Evolutionary conservation across 2,329 filamentous ascomycete genomes (phyloP).

Genomic region (Botrytis medusae): DNA sequence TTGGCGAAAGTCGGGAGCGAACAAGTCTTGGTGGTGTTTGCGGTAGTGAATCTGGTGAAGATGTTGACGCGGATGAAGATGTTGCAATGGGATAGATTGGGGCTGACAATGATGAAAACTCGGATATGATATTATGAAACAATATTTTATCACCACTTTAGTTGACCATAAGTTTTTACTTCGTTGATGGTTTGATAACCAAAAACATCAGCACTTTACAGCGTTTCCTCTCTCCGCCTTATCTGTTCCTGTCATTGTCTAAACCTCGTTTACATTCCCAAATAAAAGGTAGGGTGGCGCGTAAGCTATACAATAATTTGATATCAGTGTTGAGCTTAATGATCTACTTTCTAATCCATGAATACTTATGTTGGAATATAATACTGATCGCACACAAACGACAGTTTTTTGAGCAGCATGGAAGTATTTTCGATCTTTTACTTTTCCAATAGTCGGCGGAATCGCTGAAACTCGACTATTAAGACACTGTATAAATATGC

Average conservation of each 20-base stretch:
- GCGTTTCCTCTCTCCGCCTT: no score
- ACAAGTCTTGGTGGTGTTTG: not conserved
- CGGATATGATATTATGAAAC: not conserved
- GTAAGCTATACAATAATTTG: no score
- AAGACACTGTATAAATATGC: no score
- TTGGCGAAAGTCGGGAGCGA: not conserved
- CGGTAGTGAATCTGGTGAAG: not conserved
- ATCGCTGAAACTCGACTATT: not conserved
- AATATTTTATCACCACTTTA: not conserved
- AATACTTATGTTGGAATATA: no score
- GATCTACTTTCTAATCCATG: not conserved
- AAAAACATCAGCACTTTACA: no score
- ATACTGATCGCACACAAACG: not conserved
- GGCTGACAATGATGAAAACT: not conserved
- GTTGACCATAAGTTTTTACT: not conserved
- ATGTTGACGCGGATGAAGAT: not conserved
- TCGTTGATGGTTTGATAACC: no score
- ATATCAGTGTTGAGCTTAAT: not conserved
- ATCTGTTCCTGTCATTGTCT: no score
- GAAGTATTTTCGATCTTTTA: not conserved
- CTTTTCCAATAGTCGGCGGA: not conserved
- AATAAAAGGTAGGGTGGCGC: no score
- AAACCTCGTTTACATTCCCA: no score
- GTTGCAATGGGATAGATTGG: not conserved
- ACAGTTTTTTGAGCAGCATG: not conserved